Evolutionary conservation across 805 yeast genomes (phyloP).

Genomic region (Metschnikowia drakensbergensis): DNA sequence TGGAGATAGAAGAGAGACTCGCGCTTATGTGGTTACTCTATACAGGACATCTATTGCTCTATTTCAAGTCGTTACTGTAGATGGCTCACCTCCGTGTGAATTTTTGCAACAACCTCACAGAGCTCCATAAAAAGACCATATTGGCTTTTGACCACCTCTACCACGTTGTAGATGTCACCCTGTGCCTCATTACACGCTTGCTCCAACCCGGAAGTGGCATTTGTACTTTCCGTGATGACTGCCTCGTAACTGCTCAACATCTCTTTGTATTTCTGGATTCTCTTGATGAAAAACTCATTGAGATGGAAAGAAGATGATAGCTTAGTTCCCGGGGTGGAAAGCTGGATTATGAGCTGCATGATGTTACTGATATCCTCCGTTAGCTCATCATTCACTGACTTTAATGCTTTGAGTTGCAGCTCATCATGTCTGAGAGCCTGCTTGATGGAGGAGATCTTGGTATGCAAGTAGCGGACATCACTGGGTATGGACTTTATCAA

Average conservation of each 20-base stretch:
- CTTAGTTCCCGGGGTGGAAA: conserved; percentile 51
- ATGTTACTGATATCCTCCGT: conserved; percentile 51
- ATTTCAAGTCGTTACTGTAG: conserved; percentile 2
- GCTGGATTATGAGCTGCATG: conserved; percentile 50
- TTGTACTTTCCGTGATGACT: conserved; percentile 59
- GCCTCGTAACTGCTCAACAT: conserved; percentile 55
- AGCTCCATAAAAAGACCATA: conserved; percentile 69
- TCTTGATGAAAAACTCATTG: conserved; percentile 51
- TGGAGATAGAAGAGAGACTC: neutral
- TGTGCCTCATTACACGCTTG: conserved; percentile 36
- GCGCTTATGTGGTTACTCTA: neutral
- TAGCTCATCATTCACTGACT: conserved; percentile 36
- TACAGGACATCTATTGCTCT: neutral
- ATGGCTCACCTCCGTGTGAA: conserved; percentile 43
- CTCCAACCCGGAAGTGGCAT: conserved; percentile 44
- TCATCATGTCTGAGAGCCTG: conserved; percentile 57
- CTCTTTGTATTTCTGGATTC: conserved; percentile 47
- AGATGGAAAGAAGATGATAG: conserved; percentile 52
- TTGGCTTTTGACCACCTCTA: conserved; percentile 63
- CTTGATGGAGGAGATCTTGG: conserved; percentile 58
- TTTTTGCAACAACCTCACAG: conserved; percentile 68
- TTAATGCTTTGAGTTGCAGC: conserved; percentile 31
- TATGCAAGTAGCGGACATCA: conserved; percentile 61
- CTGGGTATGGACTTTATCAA: conserved; percentile 68
- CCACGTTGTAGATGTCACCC: conserved; percentile 43